Percentiles rank a stretch among this genome's conserved stretches.
These are phyloP conservation scores for Oxytropis ochrocephala DNA, from an alignment of 306 rosid genomes.

Conservation along the genomic window DNA sequence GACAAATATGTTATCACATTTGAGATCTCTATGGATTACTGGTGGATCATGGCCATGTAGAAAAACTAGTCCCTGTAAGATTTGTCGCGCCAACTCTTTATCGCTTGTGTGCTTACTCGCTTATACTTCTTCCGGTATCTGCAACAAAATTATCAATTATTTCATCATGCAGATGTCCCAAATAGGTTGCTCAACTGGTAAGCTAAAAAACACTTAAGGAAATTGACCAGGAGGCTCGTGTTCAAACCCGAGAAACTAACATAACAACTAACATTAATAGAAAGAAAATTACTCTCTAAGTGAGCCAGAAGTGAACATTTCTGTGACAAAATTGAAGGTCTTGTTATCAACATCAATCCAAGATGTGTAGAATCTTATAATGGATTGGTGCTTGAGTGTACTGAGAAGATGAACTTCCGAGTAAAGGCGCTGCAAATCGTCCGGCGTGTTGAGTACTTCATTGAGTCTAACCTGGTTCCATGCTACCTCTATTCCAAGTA, in stretches of 20 bases:
- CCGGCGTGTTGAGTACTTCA: conserved; percentile 57
- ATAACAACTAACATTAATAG: background rate
- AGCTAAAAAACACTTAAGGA: no score
- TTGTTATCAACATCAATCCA: conserved; percentile 69
- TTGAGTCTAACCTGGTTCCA: conserved; percentile 78
- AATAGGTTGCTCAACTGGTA: no score
- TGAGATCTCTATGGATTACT: conserved; percentile 85
- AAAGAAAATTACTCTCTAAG: conserved; percentile 73
- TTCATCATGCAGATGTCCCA: background rate
- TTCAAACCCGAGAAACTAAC: no score
- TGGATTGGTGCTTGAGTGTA: conserved; percentile 75
- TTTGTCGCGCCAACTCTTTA: conserved; percentile 79
- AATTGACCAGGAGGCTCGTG: no score
- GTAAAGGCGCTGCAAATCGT: conserved; percentile 81
- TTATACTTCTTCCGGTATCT: conserved; percentile 73
- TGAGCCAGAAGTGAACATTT: conserved; percentile 87
- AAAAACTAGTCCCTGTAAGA: conserved; percentile 69
- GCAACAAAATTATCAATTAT: conserved; percentile 9
- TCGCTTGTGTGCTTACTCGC: conserved; percentile 53
- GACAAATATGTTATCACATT: conserved; percentile 87
- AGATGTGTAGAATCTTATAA: conserved; percentile 76
- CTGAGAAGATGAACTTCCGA: conserved; percentile 95
- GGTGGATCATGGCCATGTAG: conserved; percentile 85
- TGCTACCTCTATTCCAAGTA: conserved; percentile 83
- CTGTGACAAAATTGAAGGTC: conserved; percentile 83